A percentile compares a stretch with the other conserved stretches of the same genome.
phyloP scores from a whole-genome alignment of 345 rosid species.

The Rhodamnia argentea region DNA sequence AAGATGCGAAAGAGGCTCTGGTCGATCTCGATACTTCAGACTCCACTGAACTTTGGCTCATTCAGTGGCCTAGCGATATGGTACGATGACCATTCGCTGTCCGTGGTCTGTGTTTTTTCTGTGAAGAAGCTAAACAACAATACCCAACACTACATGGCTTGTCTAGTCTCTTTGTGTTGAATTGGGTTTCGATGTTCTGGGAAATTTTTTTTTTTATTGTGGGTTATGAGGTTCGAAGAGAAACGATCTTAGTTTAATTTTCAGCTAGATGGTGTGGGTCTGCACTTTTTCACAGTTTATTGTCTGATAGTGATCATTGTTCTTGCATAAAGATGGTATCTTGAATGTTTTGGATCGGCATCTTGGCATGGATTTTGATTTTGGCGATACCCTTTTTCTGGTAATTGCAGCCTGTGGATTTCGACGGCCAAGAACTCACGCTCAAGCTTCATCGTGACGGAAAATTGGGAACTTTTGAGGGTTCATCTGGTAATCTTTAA shows the following conservation, averaged over 20 bases:
- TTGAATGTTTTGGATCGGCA: neutral
- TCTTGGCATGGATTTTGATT: neutral
- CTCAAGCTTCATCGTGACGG: constrained; percentile 42
- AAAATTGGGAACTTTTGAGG: constrained; percentile 41
- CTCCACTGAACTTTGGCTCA: constrained; percentile 69
- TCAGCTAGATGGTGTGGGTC: neutral
- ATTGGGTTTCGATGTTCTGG: neutral
- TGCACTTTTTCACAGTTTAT: neutral
- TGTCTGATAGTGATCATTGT: neutral
- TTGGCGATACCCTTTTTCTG: neutral
- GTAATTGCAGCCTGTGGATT: constrained; percentile 44
- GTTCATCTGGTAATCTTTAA: constrained; percentile 36
- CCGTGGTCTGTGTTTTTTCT: neutral
- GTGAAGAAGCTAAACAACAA: neutral
- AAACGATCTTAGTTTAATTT: neutral
- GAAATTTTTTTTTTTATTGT: neutral
- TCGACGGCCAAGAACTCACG: constrained; percentile 37
- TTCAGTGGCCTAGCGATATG: constrained; percentile 60
- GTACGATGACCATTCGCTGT: constrained; percentile 11
- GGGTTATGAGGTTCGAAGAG: neutral
- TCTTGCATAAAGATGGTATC: neutral
- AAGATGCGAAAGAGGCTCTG: constrained; percentile 28
- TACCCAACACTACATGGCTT: neutral
- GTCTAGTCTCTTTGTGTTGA: neutral
- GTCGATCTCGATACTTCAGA: constrained; percentile 18